phyloP scores from a whole-genome alignment of 495 filamentous ascomycete species.

The Recurvomyces mirabilis region DNA sequence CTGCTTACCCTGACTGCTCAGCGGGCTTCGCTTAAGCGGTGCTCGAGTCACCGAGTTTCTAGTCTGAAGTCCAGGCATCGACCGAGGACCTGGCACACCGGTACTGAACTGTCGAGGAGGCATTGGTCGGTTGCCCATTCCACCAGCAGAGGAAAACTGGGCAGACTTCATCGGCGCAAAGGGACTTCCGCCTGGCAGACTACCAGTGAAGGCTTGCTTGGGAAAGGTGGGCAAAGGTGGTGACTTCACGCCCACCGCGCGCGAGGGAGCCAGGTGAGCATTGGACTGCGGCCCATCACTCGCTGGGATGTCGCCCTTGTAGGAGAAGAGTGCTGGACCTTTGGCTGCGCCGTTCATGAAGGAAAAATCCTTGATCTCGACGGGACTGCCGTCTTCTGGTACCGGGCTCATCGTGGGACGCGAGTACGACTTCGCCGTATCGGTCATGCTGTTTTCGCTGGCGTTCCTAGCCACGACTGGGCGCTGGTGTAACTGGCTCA shows the following conservation, averaged over 20 bases:
- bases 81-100: neutral
- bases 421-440: constrained; percentile 1
- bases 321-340: constrained; percentile 4
- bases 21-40: constrained; percentile 11
- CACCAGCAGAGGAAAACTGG: constrained; percentile 4
- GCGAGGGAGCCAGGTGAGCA: neutral
- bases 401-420: constrained; percentile 6
- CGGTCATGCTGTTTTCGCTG: neutral
- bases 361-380: neutral
- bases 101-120: neutral
- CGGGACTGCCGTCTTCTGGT: neutral
- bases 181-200: neutral
- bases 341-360: neutral
- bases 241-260: constrained; percentile 1
- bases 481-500: no score
- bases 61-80: neutral
- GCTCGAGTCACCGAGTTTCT: constrained; percentile 5
- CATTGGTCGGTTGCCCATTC: neutral
- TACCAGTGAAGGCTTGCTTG: neutral
- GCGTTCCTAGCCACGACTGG: no score
- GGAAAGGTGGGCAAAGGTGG: constrained; percentile 1
- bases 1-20: constrained; percentile 11
- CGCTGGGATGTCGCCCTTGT: constrained; percentile 8
- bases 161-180: neutral
- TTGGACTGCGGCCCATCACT: constrained; percentile 1